These are phyloP conservation scores for Mortierella alpina DNA, from an alignment of 192 early-diverging fungal species.

Conservation along the genomic window DNA sequence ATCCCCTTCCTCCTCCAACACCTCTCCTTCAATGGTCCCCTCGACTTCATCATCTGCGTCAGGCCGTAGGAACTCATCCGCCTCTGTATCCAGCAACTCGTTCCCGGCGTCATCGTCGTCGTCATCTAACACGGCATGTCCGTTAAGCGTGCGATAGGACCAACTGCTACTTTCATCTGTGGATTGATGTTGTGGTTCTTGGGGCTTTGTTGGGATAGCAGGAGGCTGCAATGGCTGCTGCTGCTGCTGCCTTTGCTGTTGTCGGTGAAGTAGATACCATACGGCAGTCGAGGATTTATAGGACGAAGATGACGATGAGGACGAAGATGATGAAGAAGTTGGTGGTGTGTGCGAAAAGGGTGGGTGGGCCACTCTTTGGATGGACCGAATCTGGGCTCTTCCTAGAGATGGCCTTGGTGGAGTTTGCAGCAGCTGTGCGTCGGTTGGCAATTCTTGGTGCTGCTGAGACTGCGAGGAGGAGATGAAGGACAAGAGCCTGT, in stretches of 20 bases:
- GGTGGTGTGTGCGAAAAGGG: background rate
- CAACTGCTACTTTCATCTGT: background rate
- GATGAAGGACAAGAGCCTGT: conserved; percentile 7
- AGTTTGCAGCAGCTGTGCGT: background rate
- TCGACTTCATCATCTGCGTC: conserved; percentile 31
- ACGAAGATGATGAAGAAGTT: background rate
- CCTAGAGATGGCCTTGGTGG: background rate
- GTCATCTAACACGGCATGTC: conserved; percentile 44
- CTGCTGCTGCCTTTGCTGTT: conserved; percentile 6
- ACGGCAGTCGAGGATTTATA: background rate
- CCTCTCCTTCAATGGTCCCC: conserved; percentile 38
- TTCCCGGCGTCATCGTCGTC: conserved; percentile 46
- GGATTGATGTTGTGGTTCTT: background rate
- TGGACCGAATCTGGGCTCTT: conserved; percentile 7
- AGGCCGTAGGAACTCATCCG: conserved; percentile 13
- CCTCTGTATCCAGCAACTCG: conserved; percentile 45
- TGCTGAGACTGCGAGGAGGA: background rate
- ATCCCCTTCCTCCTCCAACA: conserved; percentile 27
- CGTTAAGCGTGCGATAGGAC: conserved; percentile 26
- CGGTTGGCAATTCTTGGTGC: background rate
- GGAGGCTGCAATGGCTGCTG: background rate
- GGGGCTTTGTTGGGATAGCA: background rate
- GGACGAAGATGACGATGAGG: background rate
- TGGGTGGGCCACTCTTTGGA: background rate
- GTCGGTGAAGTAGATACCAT: conserved; percentile 13